phyloP scores from a whole-genome alignment of 306 rosid genomes.

The Lathyrus oleraceus region DNA sequence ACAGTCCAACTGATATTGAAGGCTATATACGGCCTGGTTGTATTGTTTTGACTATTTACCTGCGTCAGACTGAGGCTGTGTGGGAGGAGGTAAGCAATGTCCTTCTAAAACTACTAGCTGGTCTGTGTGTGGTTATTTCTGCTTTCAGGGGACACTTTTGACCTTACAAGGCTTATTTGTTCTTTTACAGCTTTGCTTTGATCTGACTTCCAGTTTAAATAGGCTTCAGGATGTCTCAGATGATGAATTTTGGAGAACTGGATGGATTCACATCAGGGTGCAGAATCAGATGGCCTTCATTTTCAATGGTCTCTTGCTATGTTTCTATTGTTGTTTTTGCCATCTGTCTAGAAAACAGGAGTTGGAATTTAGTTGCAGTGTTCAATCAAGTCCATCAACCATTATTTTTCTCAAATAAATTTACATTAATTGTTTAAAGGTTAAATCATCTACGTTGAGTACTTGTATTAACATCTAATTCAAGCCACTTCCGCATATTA shows the following conservation, averaged over 20 bases:
- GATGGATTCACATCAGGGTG: slow-evolving; percentile 79
- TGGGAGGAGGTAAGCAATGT: slow-evolving; percentile 75
- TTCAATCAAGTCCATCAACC: slow-evolving; percentile 20
- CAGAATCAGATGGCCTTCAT: slow-evolving; percentile 73
- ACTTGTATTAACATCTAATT: slow-evolving; percentile 1
- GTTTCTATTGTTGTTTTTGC: slow-evolving; percentile 19
- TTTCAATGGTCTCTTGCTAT: slow-evolving; percentile 57
- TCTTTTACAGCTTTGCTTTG: slow-evolving; percentile 67
- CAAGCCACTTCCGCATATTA: background rate
- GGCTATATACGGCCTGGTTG: slow-evolving; percentile 96
- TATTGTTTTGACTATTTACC: slow-evolving; percentile 75
- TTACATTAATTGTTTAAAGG: slow-evolving; percentile 5
- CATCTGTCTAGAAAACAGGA: slow-evolving; percentile 30
- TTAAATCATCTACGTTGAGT: background rate
- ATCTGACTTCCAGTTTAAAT: slow-evolving; percentile 70
- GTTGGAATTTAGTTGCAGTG: background rate
- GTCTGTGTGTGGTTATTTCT: slow-evolving; percentile 22
- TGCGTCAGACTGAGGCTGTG: slow-evolving; percentile 61
- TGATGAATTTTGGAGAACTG: slow-evolving; percentile 76
- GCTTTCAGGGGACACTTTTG: slow-evolving; percentile 15
- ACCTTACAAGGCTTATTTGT: slow-evolving; percentile 27
- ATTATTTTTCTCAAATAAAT: slow-evolving; percentile 22
- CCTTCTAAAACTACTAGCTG: slow-evolving; percentile 27
- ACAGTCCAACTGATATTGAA: slow-evolving; percentile 84
- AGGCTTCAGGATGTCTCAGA: slow-evolving; percentile 70